A percentile compares a stretch with the other conserved stretches of the same genome.
Conservation (phyloP, 225 moss, liverwort and hornwort genomes). For the Antitrichia curtipendula region DNA sequence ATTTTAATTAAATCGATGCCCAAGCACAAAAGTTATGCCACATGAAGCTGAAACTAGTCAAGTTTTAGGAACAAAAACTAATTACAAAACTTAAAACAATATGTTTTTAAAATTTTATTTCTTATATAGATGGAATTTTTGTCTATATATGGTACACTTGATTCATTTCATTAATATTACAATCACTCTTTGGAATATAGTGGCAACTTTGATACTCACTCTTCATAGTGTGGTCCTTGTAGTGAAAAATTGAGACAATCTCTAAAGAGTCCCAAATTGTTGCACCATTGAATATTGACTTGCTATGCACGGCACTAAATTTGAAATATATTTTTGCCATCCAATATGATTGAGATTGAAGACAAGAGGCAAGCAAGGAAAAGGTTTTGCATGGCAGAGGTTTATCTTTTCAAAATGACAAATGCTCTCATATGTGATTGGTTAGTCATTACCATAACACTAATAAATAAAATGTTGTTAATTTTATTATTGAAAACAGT, state of each 20-base stretch:
- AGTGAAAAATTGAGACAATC: background rate
- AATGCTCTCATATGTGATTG: background rate
- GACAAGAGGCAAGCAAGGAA: background rate
- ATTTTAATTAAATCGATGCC: too few species aligned
- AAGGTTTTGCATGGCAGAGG: background rate
- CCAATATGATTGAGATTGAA: accelerated
- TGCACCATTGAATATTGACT: background rate
- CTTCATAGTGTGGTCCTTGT: background rate
- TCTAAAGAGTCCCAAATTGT: accelerated
- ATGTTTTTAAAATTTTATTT: background rate
- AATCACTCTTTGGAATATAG: background rate
- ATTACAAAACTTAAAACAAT: background rate
- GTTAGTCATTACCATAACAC: background rate
- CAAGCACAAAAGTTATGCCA: accelerated
- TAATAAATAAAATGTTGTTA: background rate
- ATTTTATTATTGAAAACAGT: background rate
- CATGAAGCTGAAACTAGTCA: background rate
- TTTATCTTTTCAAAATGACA: background rate
- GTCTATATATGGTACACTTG: background rate
- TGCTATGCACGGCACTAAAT: accelerated
- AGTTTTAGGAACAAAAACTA: background rate
- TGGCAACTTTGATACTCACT: background rate
- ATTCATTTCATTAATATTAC: background rate
- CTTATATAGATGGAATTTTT: background rate
- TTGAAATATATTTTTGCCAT: background rate